Conservation (phyloP, 179 eudicot species). For the Vitellaria paradoxa region DNA sequence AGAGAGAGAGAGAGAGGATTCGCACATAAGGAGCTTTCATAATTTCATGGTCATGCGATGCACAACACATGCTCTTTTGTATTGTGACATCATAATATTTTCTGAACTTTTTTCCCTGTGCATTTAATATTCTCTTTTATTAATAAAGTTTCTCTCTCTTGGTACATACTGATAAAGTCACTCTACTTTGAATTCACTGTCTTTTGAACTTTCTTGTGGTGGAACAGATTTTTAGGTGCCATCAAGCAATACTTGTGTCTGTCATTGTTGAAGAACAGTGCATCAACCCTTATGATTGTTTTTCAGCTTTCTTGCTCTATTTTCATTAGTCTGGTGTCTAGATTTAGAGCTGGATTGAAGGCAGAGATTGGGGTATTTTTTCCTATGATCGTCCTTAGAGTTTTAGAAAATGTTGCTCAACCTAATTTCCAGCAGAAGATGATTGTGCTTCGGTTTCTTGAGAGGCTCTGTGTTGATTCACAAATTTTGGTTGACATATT, state of each 20-base stretch:
- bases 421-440: conserved; percentile 99
- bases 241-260: conserved; percentile 94
- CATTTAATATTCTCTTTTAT: no score
- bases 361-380: conserved; percentile 99
- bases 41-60: no score
- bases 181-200: background rate
- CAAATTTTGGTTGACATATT: conserved; percentile 98
- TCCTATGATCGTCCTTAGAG: conserved; percentile 98
- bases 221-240: conserved; percentile 91
- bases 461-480: conserved; percentile 88
- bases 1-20: no score
- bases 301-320: conserved; percentile 99
- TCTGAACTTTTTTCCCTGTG: no score
- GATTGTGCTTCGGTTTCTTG: conserved; percentile 91
- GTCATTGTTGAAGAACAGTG: conserved; percentile 95
- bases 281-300: conserved; percentile 94
- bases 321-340: conserved; percentile 90
- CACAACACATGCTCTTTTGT: no score
- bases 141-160: background rate
- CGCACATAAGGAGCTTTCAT: no score
- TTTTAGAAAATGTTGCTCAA: conserved; percentile 92
- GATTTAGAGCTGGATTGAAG: conserved; percentile 98
- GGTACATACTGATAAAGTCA: background rate
- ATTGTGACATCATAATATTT: no score
- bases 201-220: conserved; percentile 10